These are phyloP conservation scores for Pleurotus giganteus DNA, from an alignment of 768 basidiomycete genomes.

Conservation along the genomic window DNA sequence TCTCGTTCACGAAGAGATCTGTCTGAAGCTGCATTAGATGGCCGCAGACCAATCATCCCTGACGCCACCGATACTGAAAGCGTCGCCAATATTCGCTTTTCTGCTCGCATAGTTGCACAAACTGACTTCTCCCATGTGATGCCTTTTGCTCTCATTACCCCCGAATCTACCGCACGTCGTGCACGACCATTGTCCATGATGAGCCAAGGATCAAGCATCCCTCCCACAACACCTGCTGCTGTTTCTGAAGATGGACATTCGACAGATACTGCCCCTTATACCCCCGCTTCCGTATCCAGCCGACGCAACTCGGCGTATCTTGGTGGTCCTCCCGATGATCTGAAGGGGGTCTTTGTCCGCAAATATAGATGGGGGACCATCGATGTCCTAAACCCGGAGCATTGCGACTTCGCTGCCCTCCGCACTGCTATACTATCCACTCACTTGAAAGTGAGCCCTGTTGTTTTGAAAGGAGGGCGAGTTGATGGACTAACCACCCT, in stretches of 20 bases:
- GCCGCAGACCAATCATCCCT: conserved; percentile 54
- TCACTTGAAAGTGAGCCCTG: conserved; percentile 69
- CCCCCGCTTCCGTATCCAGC: conserved; percentile 36
- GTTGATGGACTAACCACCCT: conserved; percentile 1
- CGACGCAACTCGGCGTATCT: conserved; percentile 38
- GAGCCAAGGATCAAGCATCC: conserved; percentile 26
- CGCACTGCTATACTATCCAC: conserved; percentile 82
- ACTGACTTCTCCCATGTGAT: conserved; percentile 55
- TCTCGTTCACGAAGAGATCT: conserved; percentile 76
- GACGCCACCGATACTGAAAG: conserved; percentile 65
- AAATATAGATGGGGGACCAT: conserved; percentile 88
- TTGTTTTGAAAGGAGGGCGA: conserved; percentile 4
- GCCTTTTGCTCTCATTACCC: conserved; percentile 80
- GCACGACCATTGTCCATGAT: conserved; percentile 33
- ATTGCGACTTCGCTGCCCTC: conserved; percentile 86
- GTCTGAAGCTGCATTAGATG: conserved; percentile 54
- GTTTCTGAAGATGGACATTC: conserved; percentile 47
- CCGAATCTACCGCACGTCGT: conserved; percentile 47
- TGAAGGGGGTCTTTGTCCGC: conserved; percentile 74
- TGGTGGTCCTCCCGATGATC: conserved; percentile 58
- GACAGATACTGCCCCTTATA: conserved; percentile 21
- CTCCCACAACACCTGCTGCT: conserved; percentile 27
- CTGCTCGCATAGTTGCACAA: conserved; percentile 64
- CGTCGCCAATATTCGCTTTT: conserved; percentile 75
- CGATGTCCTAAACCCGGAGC: conserved; percentile 80